Base-by-base conservation (phyloP, 768 basidiomycete species). In the Xerocomellus dryophilus region DNA sequence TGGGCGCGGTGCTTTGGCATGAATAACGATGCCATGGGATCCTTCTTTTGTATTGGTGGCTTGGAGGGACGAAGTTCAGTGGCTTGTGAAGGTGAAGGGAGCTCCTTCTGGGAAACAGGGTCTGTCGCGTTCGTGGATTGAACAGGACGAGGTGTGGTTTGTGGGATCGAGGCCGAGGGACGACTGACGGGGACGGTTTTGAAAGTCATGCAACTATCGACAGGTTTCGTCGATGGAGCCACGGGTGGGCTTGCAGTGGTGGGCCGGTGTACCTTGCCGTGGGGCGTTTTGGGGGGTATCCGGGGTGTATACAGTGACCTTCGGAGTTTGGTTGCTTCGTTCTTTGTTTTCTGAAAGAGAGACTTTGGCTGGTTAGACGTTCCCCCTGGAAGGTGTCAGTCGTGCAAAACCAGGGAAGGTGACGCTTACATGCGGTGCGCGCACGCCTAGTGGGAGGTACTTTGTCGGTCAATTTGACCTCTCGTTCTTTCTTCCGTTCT, bases 271-370 rank as follows among this genome's bases (percentile, higher is more conserved):
- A 67, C 69, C 67, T 80, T 82, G 43, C 73, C 68, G 21, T 66
- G 69, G 39, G 65, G 35, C 78, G 81, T 79, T 18, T 83, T 79
- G n/a, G 81, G 82, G 31, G 83, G 54, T 53, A 79, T 74, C 41
- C 78, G 78, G 44, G 78, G 66, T 43, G 72, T 72, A 61, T 82
- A 85, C 61, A 89, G 71, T 29, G 80, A 79, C 66, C 79, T 82
- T 67, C 84, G 83, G 43, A 85, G 70, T 67, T 81, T 86, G 25
- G 80, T 83, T 11, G 88, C 84, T 61, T 90, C 86, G 40, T 75
- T 76, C 53, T 81, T 81, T 7, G 88, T 84, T 72, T 88, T 90
- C 74, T 91, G 86, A 60, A 93, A 85, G 18, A 92, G 73, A 15
- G 85, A 78, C 72, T 85, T 90, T 20, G 86, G 83, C 36, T 73